A percentile compares a stretch with the other conserved stretches of the same genome.
phyloP scores from a whole-genome alignment of 345 rosid species.

The Viola odorata region DNA sequence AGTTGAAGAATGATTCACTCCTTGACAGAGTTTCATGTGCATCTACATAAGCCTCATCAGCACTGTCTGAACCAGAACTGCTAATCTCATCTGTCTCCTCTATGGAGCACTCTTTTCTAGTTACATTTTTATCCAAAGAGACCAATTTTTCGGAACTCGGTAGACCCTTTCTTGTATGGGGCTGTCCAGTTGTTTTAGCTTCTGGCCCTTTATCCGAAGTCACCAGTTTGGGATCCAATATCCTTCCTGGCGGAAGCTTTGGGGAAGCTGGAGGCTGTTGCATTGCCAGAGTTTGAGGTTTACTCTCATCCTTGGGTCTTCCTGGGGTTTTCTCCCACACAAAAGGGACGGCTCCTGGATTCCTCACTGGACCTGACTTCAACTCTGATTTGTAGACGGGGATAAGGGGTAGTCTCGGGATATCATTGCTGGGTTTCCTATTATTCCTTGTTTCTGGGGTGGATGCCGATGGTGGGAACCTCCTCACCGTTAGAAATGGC shows the following conservation, averaged over 20 bases:
- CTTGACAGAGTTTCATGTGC: slow-evolving; percentile 51
- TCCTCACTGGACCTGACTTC: slow-evolving; percentile 80
- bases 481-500: slow-evolving; percentile 73
- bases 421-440: slow-evolving; percentile 36
- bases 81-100: slow-evolving; percentile 28
- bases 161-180: slow-evolving; percentile 9
- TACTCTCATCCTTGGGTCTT: slow-evolving; percentile 57
- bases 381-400: slow-evolving; percentile 69
- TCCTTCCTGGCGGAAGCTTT: slow-evolving; percentile 85
- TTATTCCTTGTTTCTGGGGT: slow-evolving; percentile 36
- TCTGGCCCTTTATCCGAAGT: slow-evolving; percentile 22
- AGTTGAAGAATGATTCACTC: slow-evolving; percentile 51
- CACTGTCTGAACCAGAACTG: slow-evolving; percentile 25
- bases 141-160: slow-evolving; percentile 15
- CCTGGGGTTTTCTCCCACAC: slow-evolving; percentile 88
- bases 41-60: slow-evolving; percentile 41
- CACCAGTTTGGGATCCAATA: slow-evolving; percentile 24
- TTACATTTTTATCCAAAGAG: slow-evolving; percentile 12
- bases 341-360: slow-evolving; percentile 86
- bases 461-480: slow-evolving; percentile 33
- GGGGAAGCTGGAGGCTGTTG: slow-evolving; percentile 44
- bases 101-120: slow-evolving; percentile 16
- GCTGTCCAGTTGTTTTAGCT: slow-evolving; percentile 1
- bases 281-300: slow-evolving; percentile 19
- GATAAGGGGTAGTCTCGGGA: slow-evolving; percentile 39